phyloP scores from a whole-genome alignment of 2,329 filamentous ascomycete genomes.

The Myriangium duriaei region DNA sequence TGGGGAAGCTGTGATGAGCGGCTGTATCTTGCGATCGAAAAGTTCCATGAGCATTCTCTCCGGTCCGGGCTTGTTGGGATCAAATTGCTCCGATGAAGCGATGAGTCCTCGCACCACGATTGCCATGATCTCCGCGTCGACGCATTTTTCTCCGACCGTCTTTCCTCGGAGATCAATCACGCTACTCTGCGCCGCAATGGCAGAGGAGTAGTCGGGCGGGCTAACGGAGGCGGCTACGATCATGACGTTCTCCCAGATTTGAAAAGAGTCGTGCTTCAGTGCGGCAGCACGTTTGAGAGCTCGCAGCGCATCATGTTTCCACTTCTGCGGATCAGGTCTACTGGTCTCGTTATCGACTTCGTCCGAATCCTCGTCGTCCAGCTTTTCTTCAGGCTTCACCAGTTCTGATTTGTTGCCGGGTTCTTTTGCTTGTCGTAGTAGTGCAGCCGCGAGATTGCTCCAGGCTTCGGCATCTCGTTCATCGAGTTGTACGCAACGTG shows the following conservation, averaged over 20 bases:
- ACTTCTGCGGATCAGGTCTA: conserved; percentile 42
- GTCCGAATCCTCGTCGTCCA: conserved; percentile 23
- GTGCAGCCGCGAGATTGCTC: conserved; percentile 82
- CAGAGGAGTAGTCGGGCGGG: conserved; percentile 62
- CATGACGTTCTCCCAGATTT: conserved; percentile 95
- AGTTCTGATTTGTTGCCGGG: conserved; percentile 6
- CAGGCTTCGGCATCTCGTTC: conserved; percentile 85
- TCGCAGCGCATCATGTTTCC: conserved; percentile 61
- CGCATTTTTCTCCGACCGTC: conserved; percentile 57
- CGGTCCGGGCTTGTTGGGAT: conserved; percentile 34
- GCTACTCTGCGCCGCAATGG: conserved; percentile 60
- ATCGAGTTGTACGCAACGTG: conserved; percentile 69
- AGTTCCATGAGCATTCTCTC: conserved; percentile 55
- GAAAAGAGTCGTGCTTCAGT: conserved; percentile 73
- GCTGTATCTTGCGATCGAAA: conserved; percentile 61
- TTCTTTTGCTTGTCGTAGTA: conserved; percentile 36
- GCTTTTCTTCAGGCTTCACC: conserved; percentile 3
- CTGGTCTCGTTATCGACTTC: conserved; percentile 11
- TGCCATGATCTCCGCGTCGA: conserved; percentile 63
- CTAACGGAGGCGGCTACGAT: conserved; percentile 68
- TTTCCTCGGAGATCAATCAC: conserved; percentile 61
- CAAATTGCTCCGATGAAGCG: conserved; percentile 32
- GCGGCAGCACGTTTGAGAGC: conserved; percentile 80
- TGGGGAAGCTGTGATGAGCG: conserved; percentile 69
- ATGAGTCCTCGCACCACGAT: conserved; percentile 62